These are phyloP conservation scores for Saksenaea vasiformis DNA, from an alignment of 371 early-diverging fungal genomes.

Conservation along the genomic window DNA sequence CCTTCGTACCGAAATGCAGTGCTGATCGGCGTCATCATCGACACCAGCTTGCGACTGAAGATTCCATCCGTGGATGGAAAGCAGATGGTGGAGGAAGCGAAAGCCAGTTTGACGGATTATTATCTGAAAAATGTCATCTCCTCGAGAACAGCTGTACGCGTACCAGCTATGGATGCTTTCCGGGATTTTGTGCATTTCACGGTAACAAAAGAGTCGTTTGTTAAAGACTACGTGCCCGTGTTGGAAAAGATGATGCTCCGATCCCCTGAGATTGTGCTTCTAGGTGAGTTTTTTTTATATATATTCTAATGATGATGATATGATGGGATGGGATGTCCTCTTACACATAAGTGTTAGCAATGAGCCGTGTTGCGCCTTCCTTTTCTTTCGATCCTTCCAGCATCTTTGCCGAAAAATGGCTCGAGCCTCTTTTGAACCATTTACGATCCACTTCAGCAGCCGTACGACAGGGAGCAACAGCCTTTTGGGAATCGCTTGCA, in stretches of 20 bases:
- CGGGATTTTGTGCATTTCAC: constrained; percentile 58
- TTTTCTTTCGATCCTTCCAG: constrained; percentile 65
- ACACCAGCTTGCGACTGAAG: constrained; percentile 57
- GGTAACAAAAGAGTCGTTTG: constrained; percentile 55
- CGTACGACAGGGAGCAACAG: constrained; percentile 57
- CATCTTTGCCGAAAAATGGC: constrained; percentile 65
- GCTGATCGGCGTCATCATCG: constrained; percentile 61
- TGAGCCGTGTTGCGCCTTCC: constrained; percentile 45
- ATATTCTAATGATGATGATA: background rate
- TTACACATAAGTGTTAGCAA: constrained; percentile 42
- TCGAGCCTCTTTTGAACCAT: constrained; percentile 66
- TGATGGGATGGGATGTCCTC: background rate
- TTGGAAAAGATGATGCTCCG: constrained; percentile 81
- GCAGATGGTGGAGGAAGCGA: constrained; percentile 35
- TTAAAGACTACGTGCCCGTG: constrained; percentile 53
- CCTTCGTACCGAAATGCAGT: constrained; percentile 59
- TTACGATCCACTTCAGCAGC: constrained; percentile 69
- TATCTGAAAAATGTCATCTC: constrained; percentile 64
- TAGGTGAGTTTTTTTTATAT: constrained; percentile 53
- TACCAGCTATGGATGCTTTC: constrained; percentile 56
- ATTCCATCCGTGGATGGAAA: constrained; percentile 31
- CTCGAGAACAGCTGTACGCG: constrained; percentile 56
- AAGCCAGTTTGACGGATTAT: constrained; percentile 58
- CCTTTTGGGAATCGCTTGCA: constrained; percentile 61
- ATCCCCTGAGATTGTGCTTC: constrained; percentile 84